phyloP scores from a whole-genome alignment of 2,329 filamentous ascomycete genomes.

The Phaeosphaeriaceae sp. region DNA sequence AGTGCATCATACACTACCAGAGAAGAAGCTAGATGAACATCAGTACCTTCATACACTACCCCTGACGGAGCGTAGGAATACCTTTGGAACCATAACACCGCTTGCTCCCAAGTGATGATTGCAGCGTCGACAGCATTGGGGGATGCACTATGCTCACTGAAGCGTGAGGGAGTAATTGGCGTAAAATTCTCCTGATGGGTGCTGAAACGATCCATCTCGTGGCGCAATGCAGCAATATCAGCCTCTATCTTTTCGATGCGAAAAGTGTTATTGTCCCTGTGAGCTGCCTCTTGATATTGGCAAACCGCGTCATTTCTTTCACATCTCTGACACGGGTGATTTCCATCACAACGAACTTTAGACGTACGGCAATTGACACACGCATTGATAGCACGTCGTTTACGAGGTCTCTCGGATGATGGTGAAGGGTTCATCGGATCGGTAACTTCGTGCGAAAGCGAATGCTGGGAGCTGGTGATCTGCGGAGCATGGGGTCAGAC shows the following conservation, averaged over 20 bases:
- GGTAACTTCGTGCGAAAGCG: conserved; percentile 18
- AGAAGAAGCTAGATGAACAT: conserved; percentile 34
- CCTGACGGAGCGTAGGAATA: not conserved
- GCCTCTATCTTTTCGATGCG: conserved; percentile 37
- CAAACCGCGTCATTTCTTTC: conserved; percentile 30
- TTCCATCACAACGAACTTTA: conserved; percentile 43
- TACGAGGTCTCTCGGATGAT: conserved; percentile 30
- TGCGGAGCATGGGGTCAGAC: not conserved
- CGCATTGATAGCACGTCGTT: conserved; percentile 43
- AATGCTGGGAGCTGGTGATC: not conserved
- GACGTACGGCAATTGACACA: conserved; percentile 38
- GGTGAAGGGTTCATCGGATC: conserved; percentile 14
- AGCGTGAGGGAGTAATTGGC: not conserved
- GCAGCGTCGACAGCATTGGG: conserved; percentile 32
- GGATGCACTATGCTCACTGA: conserved; percentile 5
- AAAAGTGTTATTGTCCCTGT: conserved; percentile 26
- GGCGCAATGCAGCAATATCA: conserved; percentile 25
- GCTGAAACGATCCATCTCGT: conserved; percentile 16
- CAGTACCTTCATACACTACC: not conserved
- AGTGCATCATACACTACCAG: conserved; percentile 30
- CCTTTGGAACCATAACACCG: conserved; percentile 35
- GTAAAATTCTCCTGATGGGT: conserved; percentile 1
- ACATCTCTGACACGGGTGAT: conserved; percentile 40
- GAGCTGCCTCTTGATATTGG: conserved; percentile 32
- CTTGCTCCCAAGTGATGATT: conserved; percentile 34